Percentiles rank a stretch among this genome's conserved stretches.
Conservation (phyloP, 208 protist species). For the Wallacemonas rigidus region DNA sequence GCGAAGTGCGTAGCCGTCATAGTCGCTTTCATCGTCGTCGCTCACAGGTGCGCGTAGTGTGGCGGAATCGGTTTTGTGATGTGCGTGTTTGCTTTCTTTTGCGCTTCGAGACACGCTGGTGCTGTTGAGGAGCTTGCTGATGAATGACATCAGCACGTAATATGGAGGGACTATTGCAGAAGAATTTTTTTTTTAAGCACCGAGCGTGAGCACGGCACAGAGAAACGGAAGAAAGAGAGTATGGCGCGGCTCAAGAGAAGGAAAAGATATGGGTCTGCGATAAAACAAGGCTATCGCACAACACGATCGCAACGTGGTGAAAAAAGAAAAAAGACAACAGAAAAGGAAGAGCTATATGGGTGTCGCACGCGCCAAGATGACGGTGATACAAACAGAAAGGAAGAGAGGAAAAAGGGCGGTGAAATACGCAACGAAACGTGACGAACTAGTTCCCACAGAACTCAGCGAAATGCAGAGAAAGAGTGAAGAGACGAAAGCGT, state of each 20-base stretch:
- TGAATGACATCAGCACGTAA: slow-evolving; percentile 6
- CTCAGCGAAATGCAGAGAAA: not conserved
- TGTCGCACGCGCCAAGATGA: too few species aligned
- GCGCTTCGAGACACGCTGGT: not conserved
- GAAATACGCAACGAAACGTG: too few species aligned
- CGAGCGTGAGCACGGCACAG: not conserved
- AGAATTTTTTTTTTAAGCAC: too few species aligned
- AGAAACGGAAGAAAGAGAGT: not conserved
- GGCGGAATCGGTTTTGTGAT: not conserved
- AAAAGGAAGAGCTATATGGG: too few species aligned
- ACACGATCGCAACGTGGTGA: too few species aligned
- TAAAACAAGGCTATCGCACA: too few species aligned
- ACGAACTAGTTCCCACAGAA: too few species aligned
- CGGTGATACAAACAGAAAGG: not conserved
- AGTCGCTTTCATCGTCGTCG: slow-evolving; percentile 16
- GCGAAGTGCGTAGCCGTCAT: slow-evolving; percentile 11
- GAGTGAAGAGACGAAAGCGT: not conserved
- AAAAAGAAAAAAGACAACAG: too few species aligned
- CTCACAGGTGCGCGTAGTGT: not conserved
- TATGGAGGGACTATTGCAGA: not conserved
- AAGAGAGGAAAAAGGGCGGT: not conserved
- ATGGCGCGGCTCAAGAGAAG: not conserved
- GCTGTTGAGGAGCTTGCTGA: slow-evolving; percentile 8
- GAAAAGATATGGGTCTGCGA: not conserved
- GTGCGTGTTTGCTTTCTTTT: not conserved